Percentiles rank a stretch among this genome's conserved stretches.
Conservation (phyloP, 179 eudicot species). For the Beta macrorhiza region DNA sequence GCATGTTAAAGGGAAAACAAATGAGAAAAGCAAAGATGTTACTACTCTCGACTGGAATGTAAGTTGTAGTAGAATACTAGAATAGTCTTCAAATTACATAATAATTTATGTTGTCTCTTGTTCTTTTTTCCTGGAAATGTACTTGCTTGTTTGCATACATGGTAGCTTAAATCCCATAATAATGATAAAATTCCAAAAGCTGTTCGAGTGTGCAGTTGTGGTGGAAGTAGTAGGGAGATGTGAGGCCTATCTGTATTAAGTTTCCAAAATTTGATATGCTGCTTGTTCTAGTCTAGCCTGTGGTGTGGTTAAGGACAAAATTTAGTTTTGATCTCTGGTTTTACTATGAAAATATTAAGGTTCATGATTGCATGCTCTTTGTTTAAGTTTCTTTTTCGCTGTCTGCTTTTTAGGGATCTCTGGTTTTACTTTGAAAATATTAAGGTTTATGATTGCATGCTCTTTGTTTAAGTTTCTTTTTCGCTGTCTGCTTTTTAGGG, state of each 20-base stretch:
- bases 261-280: not conserved
- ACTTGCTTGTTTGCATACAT: not conserved
- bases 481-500: no score
- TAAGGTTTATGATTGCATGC: not conserved
- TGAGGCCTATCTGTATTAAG: not conserved
- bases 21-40: conserved; percentile 94
- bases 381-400: no score
- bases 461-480: no score
- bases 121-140: not conserved
- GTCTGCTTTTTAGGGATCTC: no score
- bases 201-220: no score
- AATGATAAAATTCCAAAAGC: not conserved
- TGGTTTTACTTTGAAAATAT: not conserved
- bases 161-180: not conserved
- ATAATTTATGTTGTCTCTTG: not conserved
- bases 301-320: not conserved
- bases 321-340: not conserved
- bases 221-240: not conserved
- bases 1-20: conserved; percentile 79
- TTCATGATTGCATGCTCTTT: not conserved
- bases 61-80: conserved; percentile 35
- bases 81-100: not conserved
- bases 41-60: conserved; percentile 99
- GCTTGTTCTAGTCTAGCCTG: not conserved
- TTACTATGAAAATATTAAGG: not conserved